Base-by-base conservation (phyloP, 1,139 yeast species). In the Saccharomycopsis hybrid region DNA sequence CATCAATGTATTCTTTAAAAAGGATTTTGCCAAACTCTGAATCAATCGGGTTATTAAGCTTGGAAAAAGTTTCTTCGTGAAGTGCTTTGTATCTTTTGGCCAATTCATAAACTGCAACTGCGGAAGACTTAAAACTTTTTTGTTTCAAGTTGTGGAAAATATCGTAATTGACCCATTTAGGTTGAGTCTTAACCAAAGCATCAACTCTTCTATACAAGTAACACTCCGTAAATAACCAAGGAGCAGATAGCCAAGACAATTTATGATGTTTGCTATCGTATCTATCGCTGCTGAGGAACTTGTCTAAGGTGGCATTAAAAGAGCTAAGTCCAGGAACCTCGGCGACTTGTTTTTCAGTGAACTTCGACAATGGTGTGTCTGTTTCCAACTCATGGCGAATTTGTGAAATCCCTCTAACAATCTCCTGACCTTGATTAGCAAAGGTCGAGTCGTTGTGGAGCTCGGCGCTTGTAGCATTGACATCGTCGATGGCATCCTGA, bases 221-320 rank as follows among this genome's bases (percentile, higher is more conserved):
- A 65, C 96, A 85, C 66, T 94, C 99, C 47, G 86, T 72, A 60
- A 74, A 84, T 51, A 92, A 70, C 99, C 99, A 92, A 24, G 96
- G 96, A 0, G 92, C 95, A n/a, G 82, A 74, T 54, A 73, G 70
- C 97, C 97, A 92, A 4, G 7, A 18, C n/a, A 43, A n/a, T n/a
- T n/a, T n/a, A n/a, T n/a, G n/a, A n/a, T n/a, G n/a, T n/a, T n/a
- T n/a, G n/a, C n/a, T n/a, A n/a, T n/a, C n/a, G n/a, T n/a, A n/a
- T n/a, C n/a, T n/a, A n/a, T n/a, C n/a, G n/a, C n/a, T n/a, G n/a
- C n/a, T n/a, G n/a, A n/a, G n/a, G n/a, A n/a, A n/a, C 8, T 38
- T 39, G 8, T 32, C 31, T 18, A 40, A 40, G 64, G 58, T 7
- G 24, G 30, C 62, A 59, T 3, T 58, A 62, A 46, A 78, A 62